Conservation (phyloP, 306 rosid genomes). For the Hylodesmum podocarpum region DNA sequence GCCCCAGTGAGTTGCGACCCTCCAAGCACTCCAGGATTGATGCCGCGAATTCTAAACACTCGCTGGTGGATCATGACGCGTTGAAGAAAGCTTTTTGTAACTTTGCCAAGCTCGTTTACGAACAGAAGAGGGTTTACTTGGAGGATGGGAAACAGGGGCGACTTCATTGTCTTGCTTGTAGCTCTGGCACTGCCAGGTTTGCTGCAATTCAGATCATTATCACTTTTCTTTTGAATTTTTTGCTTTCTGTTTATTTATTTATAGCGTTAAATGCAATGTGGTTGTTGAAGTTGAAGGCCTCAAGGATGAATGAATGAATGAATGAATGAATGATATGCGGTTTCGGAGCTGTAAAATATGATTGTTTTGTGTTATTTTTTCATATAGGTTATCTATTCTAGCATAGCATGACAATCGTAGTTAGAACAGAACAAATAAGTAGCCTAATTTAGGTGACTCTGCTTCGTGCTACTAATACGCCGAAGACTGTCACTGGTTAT, state of each 20-base stretch:
- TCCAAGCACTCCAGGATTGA: conserved; percentile 59
- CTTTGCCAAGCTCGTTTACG: conserved; percentile 63
- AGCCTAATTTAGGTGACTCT: neutral
- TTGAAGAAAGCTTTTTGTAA: conserved; percentile 73
- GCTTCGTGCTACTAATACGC: neutral
- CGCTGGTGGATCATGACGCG: conserved; percentile 65
- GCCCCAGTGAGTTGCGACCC: conserved; percentile 59
- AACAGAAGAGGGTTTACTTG: conserved; percentile 70
- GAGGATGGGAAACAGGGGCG: conserved; percentile 80
- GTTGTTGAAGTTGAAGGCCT: neutral
- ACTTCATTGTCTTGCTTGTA: conserved; percentile 79
- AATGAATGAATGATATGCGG: no score
- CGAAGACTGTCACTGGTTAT: neutral
- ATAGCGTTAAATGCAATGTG: neutral
- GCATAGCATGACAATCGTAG: neutral
- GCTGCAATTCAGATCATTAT: conserved; percentile 33
- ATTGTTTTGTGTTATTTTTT: neutral
- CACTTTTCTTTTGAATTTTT: neutral
- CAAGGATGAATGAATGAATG: no score
- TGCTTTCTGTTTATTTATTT: neutral
- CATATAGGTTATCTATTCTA: neutral
- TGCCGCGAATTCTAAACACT: conserved; percentile 33
- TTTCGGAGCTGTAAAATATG: neutral
- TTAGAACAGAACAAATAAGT: neutral
- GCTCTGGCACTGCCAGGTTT: conserved; percentile 57